Base-by-base conservation (phyloP, 1,284 basidiomycete genomes). In the Pyrrhoderma lamaoense region DNA sequence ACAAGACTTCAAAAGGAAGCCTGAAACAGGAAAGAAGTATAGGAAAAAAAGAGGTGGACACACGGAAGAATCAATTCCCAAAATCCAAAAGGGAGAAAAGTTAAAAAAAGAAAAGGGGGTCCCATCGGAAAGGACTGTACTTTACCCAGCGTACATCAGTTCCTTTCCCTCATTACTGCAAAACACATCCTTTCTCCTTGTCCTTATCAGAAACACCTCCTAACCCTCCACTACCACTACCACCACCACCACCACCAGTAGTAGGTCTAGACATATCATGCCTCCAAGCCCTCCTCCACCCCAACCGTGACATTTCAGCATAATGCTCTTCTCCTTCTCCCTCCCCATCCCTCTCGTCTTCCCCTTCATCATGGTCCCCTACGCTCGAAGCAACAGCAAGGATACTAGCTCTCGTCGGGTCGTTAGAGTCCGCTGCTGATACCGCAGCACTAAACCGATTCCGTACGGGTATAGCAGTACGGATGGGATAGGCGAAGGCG, bases 391-490 rank as follows among this genome's bases (percentile, higher is more conserved):
- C 46, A 31, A 31, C 27, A 13, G 52, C 52, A 18, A 48, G 42
- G 13, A 49, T 25, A 25, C 46, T 48, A 8, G 22, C 52, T 21
- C 52, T 21, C 13, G 46, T 21, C n/a, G 46, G 46, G 18, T 44
- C 52, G 22, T 13, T 25, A 25, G 52, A 48, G 21, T 53, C 52
- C 27, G 51, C 51, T 2, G 46, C 51, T 19, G 51, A 52, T 9
- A 35, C 51, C 37, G 52, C 52, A 16, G 48, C 43, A 3, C 46
- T 48, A 18, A 53, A 23, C 39, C 52, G 36, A 21, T 47, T 53
- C 18, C 38, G 45, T 16, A 42, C 46, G 36, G 27, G 27, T n/a
- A n/a, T n/a, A n/a, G n/a, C n/a, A n/a, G n/a, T n/a, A n/a, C n/a
- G n/a, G n/a, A n/a, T n/a, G 44, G 9, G 9, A 9, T 18, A 45